These are phyloP conservation scores for Colletotrichum gloeosporioides DNA, from an alignment of 2,329 filamentous ascomycete species.

Conservation along the genomic window DNA sequence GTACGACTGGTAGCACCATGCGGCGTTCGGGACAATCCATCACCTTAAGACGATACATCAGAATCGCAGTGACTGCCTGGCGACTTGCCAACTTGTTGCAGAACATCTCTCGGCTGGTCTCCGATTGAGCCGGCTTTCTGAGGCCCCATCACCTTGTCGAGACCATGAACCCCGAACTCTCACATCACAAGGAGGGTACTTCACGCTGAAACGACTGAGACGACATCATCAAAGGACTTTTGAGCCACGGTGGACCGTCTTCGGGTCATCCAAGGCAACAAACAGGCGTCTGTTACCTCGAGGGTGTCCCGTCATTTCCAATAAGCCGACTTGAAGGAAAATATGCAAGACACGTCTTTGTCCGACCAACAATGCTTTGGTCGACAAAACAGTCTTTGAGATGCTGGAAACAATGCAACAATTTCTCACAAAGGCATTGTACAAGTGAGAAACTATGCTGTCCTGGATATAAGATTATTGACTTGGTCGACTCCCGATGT, in stretches of 20 bases:
- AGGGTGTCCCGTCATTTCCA: background rate
- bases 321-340: background rate
- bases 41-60: background rate
- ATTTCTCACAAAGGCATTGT: background rate
- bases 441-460: background rate
- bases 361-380: background rate
- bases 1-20: slow-evolving; percentile 23
- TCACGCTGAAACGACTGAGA: background rate
- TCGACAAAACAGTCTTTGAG: background rate
- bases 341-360: background rate
- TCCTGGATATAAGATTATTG: background rate
- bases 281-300: background rate
- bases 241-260: background rate
- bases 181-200: background rate
- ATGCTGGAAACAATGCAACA: background rate
- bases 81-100: background rate
- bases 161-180: background rate
- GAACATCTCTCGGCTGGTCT: background rate
- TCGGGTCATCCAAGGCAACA: background rate
- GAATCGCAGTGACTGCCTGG: background rate
- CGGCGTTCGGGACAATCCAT: slow-evolving; percentile 21
- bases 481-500: background rate
- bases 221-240: background rate
- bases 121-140: background rate
- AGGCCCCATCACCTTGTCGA: background rate